Evolutionary conservation across 176 grass and related monocot genomes (phyloP).

Genomic region (Oryza australiensis): DNA sequence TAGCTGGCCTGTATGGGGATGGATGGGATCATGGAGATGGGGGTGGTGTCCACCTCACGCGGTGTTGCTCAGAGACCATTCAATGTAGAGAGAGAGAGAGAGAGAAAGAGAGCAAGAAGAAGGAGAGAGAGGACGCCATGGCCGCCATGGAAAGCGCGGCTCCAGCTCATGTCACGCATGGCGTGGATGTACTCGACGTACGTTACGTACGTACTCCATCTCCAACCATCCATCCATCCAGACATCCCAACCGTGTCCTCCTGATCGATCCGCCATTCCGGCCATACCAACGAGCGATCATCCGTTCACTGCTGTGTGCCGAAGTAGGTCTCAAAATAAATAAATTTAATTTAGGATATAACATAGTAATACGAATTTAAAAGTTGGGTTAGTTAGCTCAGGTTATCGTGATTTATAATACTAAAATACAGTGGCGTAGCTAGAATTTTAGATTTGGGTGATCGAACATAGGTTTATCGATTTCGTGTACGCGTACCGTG

Average conservation of each 20-base stretch:
- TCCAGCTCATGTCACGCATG: slow-evolving; percentile 37
- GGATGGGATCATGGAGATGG: background rate
- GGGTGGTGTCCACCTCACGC: slow-evolving; percentile 47
- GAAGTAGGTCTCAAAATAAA: no score
- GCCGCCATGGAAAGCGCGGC: slow-evolving; percentile 18
- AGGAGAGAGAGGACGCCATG: background rate
- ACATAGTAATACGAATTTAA: no score
- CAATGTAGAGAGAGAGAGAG: slow-evolving; percentile 31
- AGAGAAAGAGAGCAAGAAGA: no score
- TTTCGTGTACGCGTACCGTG: no score
- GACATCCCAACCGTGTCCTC: background rate
- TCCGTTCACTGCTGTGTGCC: no score
- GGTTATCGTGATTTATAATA: no score
- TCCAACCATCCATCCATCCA: background rate
- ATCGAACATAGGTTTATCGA: no score
- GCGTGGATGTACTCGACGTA: background rate
- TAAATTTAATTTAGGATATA: no score
- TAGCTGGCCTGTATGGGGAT: background rate
- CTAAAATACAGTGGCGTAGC: no score
- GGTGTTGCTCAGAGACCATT: slow-evolving; percentile 56
- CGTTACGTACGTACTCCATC: background rate
- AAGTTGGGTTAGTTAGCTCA: no score
- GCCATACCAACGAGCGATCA: background rate
- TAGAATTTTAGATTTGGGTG: no score
- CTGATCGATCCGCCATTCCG: background rate